Conservation (phyloP, 139 green algal genomes). For the Chlamydomonas schloesseri region DNA sequence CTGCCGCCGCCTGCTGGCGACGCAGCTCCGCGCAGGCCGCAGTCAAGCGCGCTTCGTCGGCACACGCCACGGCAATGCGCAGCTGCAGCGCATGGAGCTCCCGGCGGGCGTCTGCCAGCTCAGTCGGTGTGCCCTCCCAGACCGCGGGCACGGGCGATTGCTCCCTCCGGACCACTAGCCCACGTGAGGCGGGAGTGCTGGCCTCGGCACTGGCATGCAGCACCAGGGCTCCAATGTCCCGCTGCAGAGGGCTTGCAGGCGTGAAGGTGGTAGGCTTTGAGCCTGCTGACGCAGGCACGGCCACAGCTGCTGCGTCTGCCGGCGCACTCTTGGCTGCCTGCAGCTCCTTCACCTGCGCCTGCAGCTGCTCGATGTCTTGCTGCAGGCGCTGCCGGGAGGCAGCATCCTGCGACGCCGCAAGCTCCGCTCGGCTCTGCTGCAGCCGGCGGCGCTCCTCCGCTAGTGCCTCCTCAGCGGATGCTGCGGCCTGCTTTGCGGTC, state of each 20-base stretch:
- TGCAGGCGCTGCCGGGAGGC: too few species aligned
- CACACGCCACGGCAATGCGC: background rate
- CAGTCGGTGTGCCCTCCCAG: background rate
- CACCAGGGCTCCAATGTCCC: too few species aligned
- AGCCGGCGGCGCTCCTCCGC: constrained; percentile 17
- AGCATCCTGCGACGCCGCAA: background rate
- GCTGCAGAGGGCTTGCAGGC: too few species aligned
- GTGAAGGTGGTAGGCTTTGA: too few species aligned
- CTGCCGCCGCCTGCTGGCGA: constrained; percentile 23
- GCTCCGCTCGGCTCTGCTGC: constrained; percentile 21
- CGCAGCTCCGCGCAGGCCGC: constrained; percentile 13
- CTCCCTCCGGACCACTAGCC: too few species aligned
- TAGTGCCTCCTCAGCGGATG: background rate
- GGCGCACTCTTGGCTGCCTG: background rate
- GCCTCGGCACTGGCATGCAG: too few species aligned
- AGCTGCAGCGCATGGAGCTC: constrained; percentile 28
- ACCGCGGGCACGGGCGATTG: background rate
- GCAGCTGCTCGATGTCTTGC: background rate
- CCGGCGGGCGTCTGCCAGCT: constrained; percentile 13
- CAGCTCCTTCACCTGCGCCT: constrained; percentile 23
- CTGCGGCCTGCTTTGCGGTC: background rate
- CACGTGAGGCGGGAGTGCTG: too few species aligned
- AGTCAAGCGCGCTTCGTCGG: constrained; percentile 23
- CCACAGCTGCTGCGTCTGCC: too few species aligned
- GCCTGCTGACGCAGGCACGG: background rate